Conservation (phyloP, 768 basidiomycete genomes). For the Pulveroboletus frians region DNA sequence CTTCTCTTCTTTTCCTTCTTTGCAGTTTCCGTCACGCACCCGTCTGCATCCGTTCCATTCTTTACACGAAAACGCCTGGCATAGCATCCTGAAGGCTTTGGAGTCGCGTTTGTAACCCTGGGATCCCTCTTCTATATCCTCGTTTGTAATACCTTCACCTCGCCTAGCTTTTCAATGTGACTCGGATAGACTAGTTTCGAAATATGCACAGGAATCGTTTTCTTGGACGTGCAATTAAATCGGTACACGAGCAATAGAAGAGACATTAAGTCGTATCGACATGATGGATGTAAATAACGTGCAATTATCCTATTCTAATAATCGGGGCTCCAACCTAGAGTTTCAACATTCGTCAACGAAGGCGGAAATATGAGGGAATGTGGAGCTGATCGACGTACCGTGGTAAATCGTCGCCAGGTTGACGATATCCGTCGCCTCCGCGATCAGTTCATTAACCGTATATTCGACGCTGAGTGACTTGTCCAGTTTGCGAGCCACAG, state of each 20-base stretch:
- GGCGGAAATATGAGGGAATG: not conserved
- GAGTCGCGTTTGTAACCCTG: constrained; percentile 12
- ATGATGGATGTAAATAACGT: not conserved
- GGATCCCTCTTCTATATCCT: constrained; percentile 23
- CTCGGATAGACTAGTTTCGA: constrained; percentile 22
- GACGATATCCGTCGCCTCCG: constrained; percentile 72
- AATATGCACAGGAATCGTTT: constrained; percentile 12
- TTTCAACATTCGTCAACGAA: not conserved
- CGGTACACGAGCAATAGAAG: not conserved
- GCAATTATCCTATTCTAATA: constrained; percentile 19
- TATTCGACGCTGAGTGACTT: constrained; percentile 86
- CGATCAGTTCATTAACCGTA: constrained; percentile 88
- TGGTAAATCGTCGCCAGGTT: constrained; percentile 76
- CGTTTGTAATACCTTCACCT: constrained; percentile 29
- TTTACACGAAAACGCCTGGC: constrained; percentile 12
- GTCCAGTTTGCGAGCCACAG: constrained; percentile 79
- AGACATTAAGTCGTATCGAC: not conserved
- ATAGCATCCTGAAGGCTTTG: constrained; percentile 9
- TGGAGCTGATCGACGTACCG: constrained; percentile 42
- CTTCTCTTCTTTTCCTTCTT: constrained; percentile 3
- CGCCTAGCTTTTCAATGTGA: constrained; percentile 13
- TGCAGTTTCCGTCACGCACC: constrained; percentile 18
- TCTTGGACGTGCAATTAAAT: constrained; percentile 10
- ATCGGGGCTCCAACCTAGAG: constrained; percentile 42
- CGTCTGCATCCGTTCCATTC: constrained; percentile 14